These are phyloP conservation scores for Narthecium ossifragum DNA, from an alignment of 106 monocot species.

Conservation along the genomic window DNA sequence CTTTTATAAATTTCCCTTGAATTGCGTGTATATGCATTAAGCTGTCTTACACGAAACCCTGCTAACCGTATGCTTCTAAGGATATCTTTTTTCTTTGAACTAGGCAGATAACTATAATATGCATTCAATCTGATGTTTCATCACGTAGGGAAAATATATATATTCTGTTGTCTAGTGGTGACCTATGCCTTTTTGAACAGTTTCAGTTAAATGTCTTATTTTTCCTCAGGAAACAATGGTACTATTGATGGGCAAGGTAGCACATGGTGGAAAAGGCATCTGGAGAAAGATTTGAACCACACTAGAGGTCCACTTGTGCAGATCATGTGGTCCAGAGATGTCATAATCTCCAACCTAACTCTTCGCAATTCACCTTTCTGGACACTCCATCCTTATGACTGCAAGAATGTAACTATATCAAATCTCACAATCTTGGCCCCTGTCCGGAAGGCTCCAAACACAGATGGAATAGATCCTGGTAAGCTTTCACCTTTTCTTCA, in stretches of 20 bases:
- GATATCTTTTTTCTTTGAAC: no score
- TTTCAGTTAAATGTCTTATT: no score
- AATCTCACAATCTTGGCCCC: slow-evolving; percentile 66
- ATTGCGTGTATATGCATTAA: no score
- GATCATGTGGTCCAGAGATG: slow-evolving; percentile 56
- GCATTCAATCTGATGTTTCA: no score
- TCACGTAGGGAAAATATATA: no score
- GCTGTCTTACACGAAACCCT: no score
- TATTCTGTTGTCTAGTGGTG: no score
- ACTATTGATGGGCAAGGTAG: slow-evolving; percentile 73
- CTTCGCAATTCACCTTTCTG: slow-evolving; percentile 72
- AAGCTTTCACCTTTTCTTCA: not conserved
- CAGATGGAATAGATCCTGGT: slow-evolving; percentile 79
- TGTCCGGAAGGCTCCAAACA: slow-evolving; percentile 52
- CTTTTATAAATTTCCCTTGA: no score
- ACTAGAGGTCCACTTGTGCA: slow-evolving; percentile 77
- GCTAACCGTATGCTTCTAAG: no score
- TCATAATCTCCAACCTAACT: slow-evolving; percentile 62
- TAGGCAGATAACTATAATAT: no score
- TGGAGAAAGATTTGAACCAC: slow-evolving; percentile 32
- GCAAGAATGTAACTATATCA: slow-evolving; percentile 58
- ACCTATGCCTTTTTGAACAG: no score
- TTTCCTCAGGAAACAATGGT: slow-evolving; percentile 68
- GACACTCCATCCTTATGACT: slow-evolving; percentile 73
- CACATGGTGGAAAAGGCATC: slow-evolving; percentile 57